Conservation (phyloP, 805 yeast species). For the Wickerhamiella kurtzmanii region DNA sequence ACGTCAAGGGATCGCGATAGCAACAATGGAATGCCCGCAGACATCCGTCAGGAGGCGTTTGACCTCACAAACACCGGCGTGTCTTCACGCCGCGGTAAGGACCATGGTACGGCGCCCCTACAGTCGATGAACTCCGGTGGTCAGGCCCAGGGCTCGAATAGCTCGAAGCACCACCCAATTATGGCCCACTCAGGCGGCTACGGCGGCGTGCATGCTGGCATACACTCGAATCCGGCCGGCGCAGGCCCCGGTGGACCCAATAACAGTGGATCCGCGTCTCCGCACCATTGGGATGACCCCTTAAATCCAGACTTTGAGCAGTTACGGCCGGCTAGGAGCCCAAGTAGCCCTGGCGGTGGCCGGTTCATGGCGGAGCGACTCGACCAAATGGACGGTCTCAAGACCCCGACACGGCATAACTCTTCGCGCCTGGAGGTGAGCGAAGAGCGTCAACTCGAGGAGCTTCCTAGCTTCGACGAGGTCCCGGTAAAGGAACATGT, state of each 20-base stretch:
- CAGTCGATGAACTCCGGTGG: too few relatives aligned
- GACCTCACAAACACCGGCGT: conserved; percentile 21
- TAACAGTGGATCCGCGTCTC: too few relatives aligned
- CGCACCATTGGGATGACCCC: not conserved
- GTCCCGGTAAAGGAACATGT: conserved; percentile 71
- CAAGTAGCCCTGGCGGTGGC: not conserved
- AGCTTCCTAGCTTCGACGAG: conserved; percentile 78
- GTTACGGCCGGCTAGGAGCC: not conserved
- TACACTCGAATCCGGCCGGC: too few relatives aligned
- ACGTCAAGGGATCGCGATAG: too few relatives aligned
- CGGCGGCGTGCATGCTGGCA: conserved; percentile 6
- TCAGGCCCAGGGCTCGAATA: not conserved
- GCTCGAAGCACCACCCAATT: too few relatives aligned
- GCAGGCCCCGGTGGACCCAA: too few relatives aligned
- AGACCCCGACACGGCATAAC: conserved; percentile 81
- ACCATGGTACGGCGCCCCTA: not conserved
- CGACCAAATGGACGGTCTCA: conserved; percentile 64
- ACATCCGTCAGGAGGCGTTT: conserved; percentile 22
- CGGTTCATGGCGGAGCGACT: conserved; percentile 16
- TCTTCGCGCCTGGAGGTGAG: conserved; percentile 84
- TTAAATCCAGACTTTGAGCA: not conserved
- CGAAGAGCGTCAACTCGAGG: conserved; percentile 47
- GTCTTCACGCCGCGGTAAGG: conserved; percentile 16
- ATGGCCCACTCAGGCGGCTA: conserved; percentile 1
- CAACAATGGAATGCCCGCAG: not conserved